Evolutionary conservation across 306 rosid genomes (phyloP).

Genomic region (Pyrus betulifolia): DNA sequence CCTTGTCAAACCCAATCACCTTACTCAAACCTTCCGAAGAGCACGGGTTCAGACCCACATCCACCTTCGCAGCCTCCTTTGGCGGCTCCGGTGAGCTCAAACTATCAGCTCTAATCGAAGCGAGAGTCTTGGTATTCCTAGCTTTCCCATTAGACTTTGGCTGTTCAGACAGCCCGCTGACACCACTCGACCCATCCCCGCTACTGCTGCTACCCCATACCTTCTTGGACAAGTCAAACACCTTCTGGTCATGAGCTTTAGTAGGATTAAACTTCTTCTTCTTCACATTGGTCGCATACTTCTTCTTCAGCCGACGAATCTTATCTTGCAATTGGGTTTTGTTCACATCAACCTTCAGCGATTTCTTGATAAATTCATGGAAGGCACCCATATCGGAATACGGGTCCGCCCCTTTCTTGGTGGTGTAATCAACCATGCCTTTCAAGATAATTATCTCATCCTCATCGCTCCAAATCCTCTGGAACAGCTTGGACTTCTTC

Average conservation of each 20-base stretch:
- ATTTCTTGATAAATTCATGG: conserved; percentile 38
- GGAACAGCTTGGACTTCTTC: conserved; percentile 34
- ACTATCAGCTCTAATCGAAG: conserved; percentile 13
- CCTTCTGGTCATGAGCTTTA: conserved; percentile 33
- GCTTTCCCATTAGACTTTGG: conserved; percentile 23
- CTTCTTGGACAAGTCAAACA: conserved; percentile 43
- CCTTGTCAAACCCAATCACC: conserved; percentile 16
- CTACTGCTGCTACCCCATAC: conserved; percentile 33
- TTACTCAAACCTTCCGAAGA: conserved; percentile 7
- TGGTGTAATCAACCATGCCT: conserved; percentile 32
- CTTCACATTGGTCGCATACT: conserved; percentile 22
- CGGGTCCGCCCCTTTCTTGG: conserved; percentile 32
- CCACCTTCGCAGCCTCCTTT: conserved; percentile 14
- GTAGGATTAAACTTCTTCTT: conserved; percentile 27
- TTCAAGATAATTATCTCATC: conserved; percentile 43
- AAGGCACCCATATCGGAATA: conserved; percentile 18
- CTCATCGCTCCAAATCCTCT: conserved; percentile 52
- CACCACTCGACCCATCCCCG: conserved; percentile 5
- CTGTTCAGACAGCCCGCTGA: conserved; percentile 3
- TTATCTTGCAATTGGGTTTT: conserved; percentile 39
- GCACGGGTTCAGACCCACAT: not conserved
- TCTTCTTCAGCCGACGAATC: conserved; percentile 51
- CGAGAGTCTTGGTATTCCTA: conserved; percentile 7
- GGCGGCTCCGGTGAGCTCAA: not conserved
- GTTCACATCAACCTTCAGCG: conserved; percentile 30